Evolutionary conservation across 148 eudicot genomes (phyloP).

Genomic region (Polygonum aviculare): DNA sequence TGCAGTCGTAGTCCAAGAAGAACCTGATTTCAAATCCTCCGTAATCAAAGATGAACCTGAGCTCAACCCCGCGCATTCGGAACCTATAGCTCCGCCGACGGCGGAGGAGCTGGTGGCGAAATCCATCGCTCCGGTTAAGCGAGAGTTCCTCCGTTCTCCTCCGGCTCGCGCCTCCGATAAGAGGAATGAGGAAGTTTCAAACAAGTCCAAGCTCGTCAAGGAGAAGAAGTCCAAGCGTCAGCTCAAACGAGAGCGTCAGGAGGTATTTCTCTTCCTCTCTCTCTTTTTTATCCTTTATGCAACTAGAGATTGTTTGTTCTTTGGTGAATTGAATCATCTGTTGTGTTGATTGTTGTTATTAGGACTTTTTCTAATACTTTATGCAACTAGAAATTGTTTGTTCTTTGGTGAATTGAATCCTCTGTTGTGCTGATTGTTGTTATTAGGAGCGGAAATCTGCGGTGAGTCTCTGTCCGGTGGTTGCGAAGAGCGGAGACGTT

Average conservation of each 20-base stretch:
- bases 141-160: conserved; percentile 57
- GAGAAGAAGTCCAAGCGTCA: conserved; percentile 95
- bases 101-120: conserved; percentile 69
- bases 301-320: not conserved
- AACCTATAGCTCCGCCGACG: not conserved
- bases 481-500: conserved; percentile 61
- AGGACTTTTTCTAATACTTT: conserved; percentile 26
- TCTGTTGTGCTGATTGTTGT: not conserved
- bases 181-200: conserved; percentile 15
- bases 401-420: not conserved
- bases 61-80: not conserved
- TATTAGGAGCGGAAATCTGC: conserved; percentile 67
- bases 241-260: conserved; percentile 69
- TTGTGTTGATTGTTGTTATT: conserved; percentile 11
- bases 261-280: conserved; percentile 26
- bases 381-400: not conserved
- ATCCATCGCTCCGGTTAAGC: conserved; percentile 80
- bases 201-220: conserved; percentile 24
- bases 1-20: not conserved
- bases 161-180: conserved; percentile 24
- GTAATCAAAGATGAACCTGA: not conserved
- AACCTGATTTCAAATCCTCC: not conserved
- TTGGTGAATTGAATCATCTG: not conserved
- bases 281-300: not conserved
- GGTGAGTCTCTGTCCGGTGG: conserved; percentile 54